These are phyloP conservation scores for Rubus idaeus DNA, from an alignment of 306 rosid genomes.

Conservation along the genomic window DNA sequence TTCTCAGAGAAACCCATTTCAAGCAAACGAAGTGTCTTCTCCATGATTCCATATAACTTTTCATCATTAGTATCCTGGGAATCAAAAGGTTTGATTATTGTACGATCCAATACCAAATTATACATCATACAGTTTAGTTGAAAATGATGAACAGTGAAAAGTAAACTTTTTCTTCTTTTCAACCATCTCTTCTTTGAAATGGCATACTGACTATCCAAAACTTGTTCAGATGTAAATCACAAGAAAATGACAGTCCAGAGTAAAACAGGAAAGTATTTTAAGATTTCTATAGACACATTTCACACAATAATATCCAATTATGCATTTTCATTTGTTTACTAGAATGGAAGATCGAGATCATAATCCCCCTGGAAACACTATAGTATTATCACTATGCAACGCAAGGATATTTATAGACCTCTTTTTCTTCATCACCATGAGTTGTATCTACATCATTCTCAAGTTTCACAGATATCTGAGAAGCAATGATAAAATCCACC, in stretches of 20 bases:
- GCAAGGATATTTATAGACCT: conserved; percentile 43
- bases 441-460: conserved; percentile 48
- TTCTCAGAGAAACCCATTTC: conserved; percentile 95
- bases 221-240: background rate
- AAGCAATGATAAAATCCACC: conserved; percentile 79
- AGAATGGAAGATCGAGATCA: too few relatives aligned
- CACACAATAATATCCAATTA: too few relatives aligned
- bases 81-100: conserved; percentile 13
- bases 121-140: background rate
- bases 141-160: background rate
- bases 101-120: background rate
- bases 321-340: background rate
- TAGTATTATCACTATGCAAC: background rate
- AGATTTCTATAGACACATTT: too few relatives aligned
- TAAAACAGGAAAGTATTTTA: background rate
- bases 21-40: conserved; percentile 75
- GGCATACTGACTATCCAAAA: background rate
- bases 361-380: background rate
- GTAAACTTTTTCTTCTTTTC: background rate
- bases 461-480: conserved; percentile 68
- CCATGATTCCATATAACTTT: conserved; percentile 83
- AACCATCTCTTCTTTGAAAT: background rate
- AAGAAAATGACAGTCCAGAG: background rate
- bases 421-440: conserved; percentile 40
- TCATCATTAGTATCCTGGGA: conserved; percentile 49